Evolutionary conservation across 768 basidiomycete species (phyloP), one percentile per base, ranked within the genome.

Genomic region (Rubroboletus pulcherrimus): DNA sequence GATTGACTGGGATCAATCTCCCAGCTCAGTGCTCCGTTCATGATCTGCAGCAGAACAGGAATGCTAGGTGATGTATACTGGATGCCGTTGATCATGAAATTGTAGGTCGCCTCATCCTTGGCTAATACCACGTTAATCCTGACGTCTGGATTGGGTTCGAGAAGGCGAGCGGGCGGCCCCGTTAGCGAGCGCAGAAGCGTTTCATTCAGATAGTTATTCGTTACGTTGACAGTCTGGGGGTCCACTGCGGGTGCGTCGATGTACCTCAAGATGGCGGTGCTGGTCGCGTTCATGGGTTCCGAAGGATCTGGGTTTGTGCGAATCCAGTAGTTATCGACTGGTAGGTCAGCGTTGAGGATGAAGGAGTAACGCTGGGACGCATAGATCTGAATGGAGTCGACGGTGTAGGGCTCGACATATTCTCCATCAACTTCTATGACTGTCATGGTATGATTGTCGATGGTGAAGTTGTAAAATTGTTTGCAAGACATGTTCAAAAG

Each of bases 321-420:
- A 7, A 62, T 53, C 56, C 66, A 81, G 57, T 81, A 81, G 59
- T 81, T 81, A 34, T 45, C 61, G 21, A 75, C 43, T 0, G 71
- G 59, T 43, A 75, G 67, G 55, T 75, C 68, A 4, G 80, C 75
- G 62, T 68, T 61, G 15, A 81, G 58, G 26, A 81, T 66, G 56
- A 81, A 71, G 0, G 78, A 80, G 54, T 79, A 80, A 19, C 79
- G 75, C 57, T 81, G 79, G 5, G 73, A 77, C 4, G 67, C 54
- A 12, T 62, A 66, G 26, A 76, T 73, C 30, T 68, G 69, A 48
- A 76, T 62, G 12, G 61, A 66, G 51, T 79, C 75, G 2, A 76
- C 77, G 9, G 60, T 62, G n/a, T 77, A 60, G 9, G 77, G 77
- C 19, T 71, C 55, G 8, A 73, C 71, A 37, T 70, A 73, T n/a